Conservation (phyloP, 352 stramenopile genomes). For the Phytophthora pluvialis region DNA sequence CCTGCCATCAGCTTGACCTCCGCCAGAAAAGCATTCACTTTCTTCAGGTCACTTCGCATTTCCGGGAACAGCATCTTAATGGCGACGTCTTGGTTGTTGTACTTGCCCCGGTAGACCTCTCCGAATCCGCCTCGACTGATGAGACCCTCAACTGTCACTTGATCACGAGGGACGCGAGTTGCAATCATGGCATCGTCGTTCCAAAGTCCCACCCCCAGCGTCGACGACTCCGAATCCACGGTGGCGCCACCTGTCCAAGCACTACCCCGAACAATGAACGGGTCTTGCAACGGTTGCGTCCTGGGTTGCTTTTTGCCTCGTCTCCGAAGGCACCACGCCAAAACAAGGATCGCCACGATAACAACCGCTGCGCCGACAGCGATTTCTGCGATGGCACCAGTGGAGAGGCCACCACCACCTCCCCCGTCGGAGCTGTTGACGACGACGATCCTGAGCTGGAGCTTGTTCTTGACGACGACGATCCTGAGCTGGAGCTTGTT, state of each 20-base stretch:
- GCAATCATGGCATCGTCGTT: slow-evolving; percentile 7
- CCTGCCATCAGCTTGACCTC: slow-evolving; percentile 45
- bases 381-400: neutral
- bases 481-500: no score
- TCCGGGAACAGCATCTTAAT: slow-evolving; percentile 46
- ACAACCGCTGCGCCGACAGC: neutral
- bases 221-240: neutral
- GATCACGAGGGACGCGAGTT: slow-evolving; percentile 3
- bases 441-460: slow-evolving; percentile 5
- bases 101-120: slow-evolving; percentile 43
- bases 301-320: neutral
- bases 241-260: neutral
- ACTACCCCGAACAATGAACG: slow-evolving; percentile 1
- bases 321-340: neutral
- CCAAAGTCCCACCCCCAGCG: neutral
- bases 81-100: slow-evolving; percentile 38
- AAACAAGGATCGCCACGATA: neutral
- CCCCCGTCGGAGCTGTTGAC: neutral
- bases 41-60: slow-evolving; percentile 23
- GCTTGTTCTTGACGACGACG: neutral
- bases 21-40: slow-evolving; percentile 44
- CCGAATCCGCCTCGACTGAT: slow-evolving; percentile 34
- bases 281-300: neutral
- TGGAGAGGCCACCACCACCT: neutral
- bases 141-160: neutral